Base-by-base conservation (phyloP, 164 flowering plant genomes). In the Dillenia suffruticosa region DNA sequence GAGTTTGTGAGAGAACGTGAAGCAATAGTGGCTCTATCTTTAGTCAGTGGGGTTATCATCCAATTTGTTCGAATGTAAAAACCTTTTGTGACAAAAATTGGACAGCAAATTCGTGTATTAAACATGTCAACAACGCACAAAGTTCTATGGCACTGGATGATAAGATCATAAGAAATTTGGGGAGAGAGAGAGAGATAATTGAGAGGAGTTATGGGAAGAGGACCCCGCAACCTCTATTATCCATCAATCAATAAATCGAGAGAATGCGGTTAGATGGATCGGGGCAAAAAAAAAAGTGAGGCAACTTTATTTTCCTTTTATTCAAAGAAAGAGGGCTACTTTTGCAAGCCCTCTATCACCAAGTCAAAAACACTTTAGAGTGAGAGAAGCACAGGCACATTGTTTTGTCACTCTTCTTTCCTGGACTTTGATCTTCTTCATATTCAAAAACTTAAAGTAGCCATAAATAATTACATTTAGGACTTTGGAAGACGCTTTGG, bases 321-420 rank as follows among this genome's bases (percentile, higher is more conserved):
- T 47, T 54, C 47, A 1, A 49, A 45, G 49, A 56, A 46, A 51
- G 14, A 51, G 14, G 12, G 49, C 14, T 45, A 15, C 22, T 49
- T 60, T 51, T 56, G 52, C 45, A 61, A 40, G 45, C 49, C 49
- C 7, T 6, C 40, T 32, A 5, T 32, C 7, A 32, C 40, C 44
- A 62, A 66, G 74, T 70, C 74, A 70, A 65, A 59, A 52, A 2
- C 44, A 58, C 70, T 57, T 70, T 65, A 12, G 9, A 40, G 57
- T 32, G 40, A 32, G 40, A 32, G 40, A 32, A 32, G 40, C 40
- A 32, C 40, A 46, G 24, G 59, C 74, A 70, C 69, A 57, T 70
- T 70, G 51, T 50, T 65, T 51, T 51, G 65, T 61, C 66, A 56
- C 66, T 45, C 58, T 46, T 47, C 32, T 51, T 17, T 45, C 32